Percentiles rank a stretch among this genome's conserved stretches.
These are phyloP conservation scores for Phialemonium atrogriseum DNA, from an alignment of 2,329 filamentous ascomycete genomes.

Conservation along the genomic window DNA sequence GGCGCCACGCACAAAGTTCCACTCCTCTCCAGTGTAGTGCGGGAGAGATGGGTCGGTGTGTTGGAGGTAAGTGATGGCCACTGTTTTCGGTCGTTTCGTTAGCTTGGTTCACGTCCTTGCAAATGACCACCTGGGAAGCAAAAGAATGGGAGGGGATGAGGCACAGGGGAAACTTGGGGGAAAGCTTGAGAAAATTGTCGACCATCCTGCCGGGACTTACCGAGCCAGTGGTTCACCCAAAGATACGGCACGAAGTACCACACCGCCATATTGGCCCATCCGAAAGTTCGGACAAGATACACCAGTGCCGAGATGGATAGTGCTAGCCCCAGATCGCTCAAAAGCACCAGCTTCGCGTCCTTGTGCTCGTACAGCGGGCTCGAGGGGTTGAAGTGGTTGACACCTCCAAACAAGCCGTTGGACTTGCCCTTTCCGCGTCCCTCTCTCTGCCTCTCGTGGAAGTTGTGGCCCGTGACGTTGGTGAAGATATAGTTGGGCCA, in stretches of 20 bases:
- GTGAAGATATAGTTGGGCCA: constrained; percentile 87
- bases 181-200: neutral
- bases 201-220: too few relatives aligned
- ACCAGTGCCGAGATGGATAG: constrained; percentile 55
- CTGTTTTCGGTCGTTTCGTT: constrained; percentile 36
- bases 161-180: neutral
- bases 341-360: constrained; percentile 76
- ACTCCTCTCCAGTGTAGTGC: constrained; percentile 78
- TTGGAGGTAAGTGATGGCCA: constrained; percentile 95
- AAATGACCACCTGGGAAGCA: neutral
- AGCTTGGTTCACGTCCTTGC: constrained; percentile 1
- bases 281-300: constrained; percentile 67
- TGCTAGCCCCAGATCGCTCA: constrained; percentile 76
- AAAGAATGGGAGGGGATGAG: neutral
- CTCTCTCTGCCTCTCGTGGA: constrained; percentile 83
- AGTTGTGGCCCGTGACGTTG: constrained; percentile 96
- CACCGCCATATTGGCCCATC: constrained; percentile 77
- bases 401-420: constrained; percentile 71
- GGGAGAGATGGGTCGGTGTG: constrained; percentile 93
- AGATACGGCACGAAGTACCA: constrained; percentile 96
- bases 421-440: constrained; percentile 87
- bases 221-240: constrained; percentile 98
- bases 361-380: constrained; percentile 88
- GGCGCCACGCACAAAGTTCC: constrained; percentile 90
- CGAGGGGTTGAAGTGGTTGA: constrained; percentile 89